Evolutionary conservation across 139 green algal genomes (phyloP).

Genomic region (Penium margaritaceum): DNA sequence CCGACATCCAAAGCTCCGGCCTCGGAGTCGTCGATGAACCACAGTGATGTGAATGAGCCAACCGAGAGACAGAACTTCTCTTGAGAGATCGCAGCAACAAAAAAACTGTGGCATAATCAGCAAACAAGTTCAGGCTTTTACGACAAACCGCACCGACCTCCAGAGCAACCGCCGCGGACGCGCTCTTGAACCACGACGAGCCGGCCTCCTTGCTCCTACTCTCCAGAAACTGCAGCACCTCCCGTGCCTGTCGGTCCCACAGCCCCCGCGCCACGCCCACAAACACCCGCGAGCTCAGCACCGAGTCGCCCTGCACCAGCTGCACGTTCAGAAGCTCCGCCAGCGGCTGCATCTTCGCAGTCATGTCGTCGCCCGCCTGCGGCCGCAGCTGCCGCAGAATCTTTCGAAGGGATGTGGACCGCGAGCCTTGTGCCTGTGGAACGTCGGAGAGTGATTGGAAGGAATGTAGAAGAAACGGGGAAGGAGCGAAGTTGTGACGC

Average conservation of each 20-base stretch:
- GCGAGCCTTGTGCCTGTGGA: conserved; percentile 2
- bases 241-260: conserved; percentile 31
- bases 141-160: too few species aligned
- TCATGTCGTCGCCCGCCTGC: conserved; percentile 24
- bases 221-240: conserved; percentile 38
- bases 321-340: conserved; percentile 7
- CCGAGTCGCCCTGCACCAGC: conserved; percentile 16
- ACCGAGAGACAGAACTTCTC: too few species aligned
- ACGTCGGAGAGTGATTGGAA: too few species aligned
- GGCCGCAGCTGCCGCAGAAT: conserved; percentile 28
- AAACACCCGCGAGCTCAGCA: conserved; percentile 29
- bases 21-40: too few species aligned
- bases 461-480: too few species aligned
- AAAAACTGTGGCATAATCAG: too few species aligned
- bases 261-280: conserved; percentile 19
- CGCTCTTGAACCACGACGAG: conserved; percentile 40
- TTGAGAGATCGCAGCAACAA: too few species aligned
- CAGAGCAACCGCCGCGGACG: conserved; percentile 29
- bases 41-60: too few species aligned
- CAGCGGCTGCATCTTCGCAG: conserved; percentile 28
- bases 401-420: conserved; percentile 26
- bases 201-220: conserved; percentile 43
- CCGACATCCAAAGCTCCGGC: too few species aligned
- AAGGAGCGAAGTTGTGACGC: too few species aligned
- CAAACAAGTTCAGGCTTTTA: too few species aligned